Evolutionary conservation across 169 alveolate species (phyloP).

Genomic region (Hepatocystis sp.): DNA sequence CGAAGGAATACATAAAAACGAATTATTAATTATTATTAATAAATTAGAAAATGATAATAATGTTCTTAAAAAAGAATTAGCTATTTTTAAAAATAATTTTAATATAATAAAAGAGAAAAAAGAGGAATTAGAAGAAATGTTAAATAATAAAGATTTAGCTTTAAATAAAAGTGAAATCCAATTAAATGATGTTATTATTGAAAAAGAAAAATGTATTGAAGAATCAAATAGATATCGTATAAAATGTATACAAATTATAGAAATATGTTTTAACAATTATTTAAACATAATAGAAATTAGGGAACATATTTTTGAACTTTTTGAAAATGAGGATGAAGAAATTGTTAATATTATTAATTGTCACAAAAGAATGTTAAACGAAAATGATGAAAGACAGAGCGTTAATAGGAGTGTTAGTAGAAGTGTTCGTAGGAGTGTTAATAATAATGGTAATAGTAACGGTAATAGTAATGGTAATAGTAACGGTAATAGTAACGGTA

Average conservation of each 20-base stretch:
- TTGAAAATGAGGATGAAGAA: conserved; percentile 67
- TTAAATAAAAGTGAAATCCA: conserved; percentile 48
- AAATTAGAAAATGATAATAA: conserved; percentile 58
- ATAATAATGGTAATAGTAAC: no score
- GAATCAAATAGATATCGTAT: conserved; percentile 37
- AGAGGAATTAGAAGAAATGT: conserved; percentile 37
- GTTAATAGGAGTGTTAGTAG: no score
- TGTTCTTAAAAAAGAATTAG: conserved; percentile 31
- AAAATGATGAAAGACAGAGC: no score
- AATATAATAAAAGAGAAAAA: conserved; percentile 37
- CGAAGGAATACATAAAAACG: conserved; percentile 28
- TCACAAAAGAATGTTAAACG: conserved; percentile 35
- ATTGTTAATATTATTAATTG: conserved; percentile 51
- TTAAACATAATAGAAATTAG: conserved; percentile 54
- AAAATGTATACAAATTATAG: conserved; percentile 69
- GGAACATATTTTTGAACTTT: conserved; percentile 36
- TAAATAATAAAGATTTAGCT: conserved; percentile 32
- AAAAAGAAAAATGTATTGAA: conserved; percentile 37
- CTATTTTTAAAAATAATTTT: conserved; percentile 37
- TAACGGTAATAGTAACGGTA: no score
- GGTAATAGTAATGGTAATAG: no score
- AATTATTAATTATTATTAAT: conserved; percentile 22
- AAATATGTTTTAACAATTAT: conserved; percentile 68
- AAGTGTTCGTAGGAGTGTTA: no score
- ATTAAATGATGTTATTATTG: conserved; percentile 25